Evolutionary conservation across 1,284 basidiomycete genomes (phyloP), one percentile per base, ranked within the genome.

Genomic region (Boletus hoseneyae): DNA sequence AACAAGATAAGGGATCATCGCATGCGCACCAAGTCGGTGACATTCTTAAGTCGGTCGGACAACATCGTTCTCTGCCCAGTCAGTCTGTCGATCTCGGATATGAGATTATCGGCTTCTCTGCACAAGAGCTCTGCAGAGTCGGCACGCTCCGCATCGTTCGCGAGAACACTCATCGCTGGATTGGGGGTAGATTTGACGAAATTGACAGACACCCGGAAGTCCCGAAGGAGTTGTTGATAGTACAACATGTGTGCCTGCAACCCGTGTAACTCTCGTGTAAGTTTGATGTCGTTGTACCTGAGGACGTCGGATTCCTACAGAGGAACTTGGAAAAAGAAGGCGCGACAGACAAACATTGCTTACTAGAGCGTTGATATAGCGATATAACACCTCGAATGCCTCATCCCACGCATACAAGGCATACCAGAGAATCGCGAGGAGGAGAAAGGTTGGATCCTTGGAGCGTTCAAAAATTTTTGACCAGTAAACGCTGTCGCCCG

Each of bases 361-460:
- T 55, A 80, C 79, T 45, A 80, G 61, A 19, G 52, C 53, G 40
- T 69, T 73, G 34, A 82, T 76, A 55, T 80, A 73, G 3, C 60
- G 45, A 55, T 77, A 78, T 16, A 82, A 56, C 33, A 66, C 64
- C 42, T 80, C 78, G 4, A 82, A 62, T 0, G 78, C 72, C 55
- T 82, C 73, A 48, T 82, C 80, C 78, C 79, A 82, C 8, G 74
- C 75, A 57, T 80, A 82, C 46, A 80, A 54, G 2, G 78, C 76
- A 53, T 81, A 77, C 80, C 80, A 82, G 34, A 82, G 65, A 49
- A 73, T 75, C 0, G 73, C 69, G 29, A 82, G 64, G 16, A 82
- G 67, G 2, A 79, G 56, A 51, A 82, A 78, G 0, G 78, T 80
- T 0, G 80, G 76, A 55, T 82, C 80, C 3, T 64, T 61, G 3